Evolutionary conservation across 2,329 filamentous ascomycete species (phyloP).

Genomic region (Escovopsis weberi): DNA sequence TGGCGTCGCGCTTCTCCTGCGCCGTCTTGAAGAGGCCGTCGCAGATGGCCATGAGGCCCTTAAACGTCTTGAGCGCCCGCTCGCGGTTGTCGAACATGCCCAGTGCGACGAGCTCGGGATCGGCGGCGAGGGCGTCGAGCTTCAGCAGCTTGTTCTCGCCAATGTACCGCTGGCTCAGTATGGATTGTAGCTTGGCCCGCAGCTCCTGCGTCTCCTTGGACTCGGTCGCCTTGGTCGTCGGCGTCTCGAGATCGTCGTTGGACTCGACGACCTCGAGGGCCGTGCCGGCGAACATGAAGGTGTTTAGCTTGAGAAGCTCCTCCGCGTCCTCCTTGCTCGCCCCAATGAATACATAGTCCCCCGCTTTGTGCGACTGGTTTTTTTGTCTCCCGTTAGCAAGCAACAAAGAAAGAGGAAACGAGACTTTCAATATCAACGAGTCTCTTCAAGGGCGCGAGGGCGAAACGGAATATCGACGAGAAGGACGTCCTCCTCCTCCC

Average conservation of each 20-base stretch:
- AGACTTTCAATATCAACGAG: too few species aligned
- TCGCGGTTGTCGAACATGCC: slow-evolving; percentile 61
- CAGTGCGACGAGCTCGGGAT: slow-evolving; percentile 55
- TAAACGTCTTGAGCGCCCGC: slow-evolving; percentile 76
- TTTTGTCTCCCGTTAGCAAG: slow-evolving; percentile 47
- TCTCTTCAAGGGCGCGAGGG: slow-evolving; percentile 4
- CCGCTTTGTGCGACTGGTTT: slow-evolving; percentile 50
- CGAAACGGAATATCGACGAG: slow-evolving; percentile 3
- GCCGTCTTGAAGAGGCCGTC: slow-evolving; percentile 59
- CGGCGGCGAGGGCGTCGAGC: slow-evolving; percentile 61
- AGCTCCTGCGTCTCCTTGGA: slow-evolving; percentile 43
- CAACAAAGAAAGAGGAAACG: slow-evolving; percentile 22
- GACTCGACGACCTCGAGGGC: slow-evolving; percentile 40
- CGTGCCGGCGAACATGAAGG: slow-evolving; percentile 52
- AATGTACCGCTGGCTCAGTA: slow-evolving; percentile 65
- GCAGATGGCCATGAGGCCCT: slow-evolving; percentile 77
- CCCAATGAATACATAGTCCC: slow-evolving; percentile 54
- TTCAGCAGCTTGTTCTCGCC: slow-evolving; percentile 60
- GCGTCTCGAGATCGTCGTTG: slow-evolving; percentile 22
- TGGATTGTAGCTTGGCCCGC: slow-evolving; percentile 52
- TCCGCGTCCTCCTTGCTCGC: slow-evolving; percentile 49
- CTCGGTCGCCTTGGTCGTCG: slow-evolving; percentile 25
- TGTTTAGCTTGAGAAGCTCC: slow-evolving; percentile 52
- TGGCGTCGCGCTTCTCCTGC: slow-evolving; percentile 59
- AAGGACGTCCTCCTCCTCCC: not conserved